A percentile compares a stretch with the other conserved stretches of the same genome.
phyloP scores from a whole-genome alignment of 1,284 basidiomycete species.

The Trichosporon asahii region DNA sequence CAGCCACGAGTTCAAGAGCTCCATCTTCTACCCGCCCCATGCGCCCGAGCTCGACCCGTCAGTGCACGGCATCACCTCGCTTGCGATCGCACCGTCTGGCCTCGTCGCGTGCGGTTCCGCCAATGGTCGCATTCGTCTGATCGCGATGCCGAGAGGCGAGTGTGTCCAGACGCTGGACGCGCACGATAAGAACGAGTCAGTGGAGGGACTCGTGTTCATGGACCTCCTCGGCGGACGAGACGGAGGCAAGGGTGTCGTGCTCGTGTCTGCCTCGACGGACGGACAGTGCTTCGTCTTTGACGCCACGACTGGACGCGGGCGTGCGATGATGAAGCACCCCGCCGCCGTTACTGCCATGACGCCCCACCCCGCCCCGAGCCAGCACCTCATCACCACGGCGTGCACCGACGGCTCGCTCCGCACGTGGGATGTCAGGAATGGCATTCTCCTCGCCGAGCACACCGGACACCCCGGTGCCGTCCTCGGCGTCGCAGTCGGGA shows the following conservation, averaged over 20 bases:
- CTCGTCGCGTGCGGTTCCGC: slow-evolving; percentile 85
- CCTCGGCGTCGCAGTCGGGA: slow-evolving; percentile 67
- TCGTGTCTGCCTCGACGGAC: slow-evolving; percentile 86
- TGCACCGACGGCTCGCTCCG: slow-evolving; percentile 80
- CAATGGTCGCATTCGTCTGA: slow-evolving; percentile 74
- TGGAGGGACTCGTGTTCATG: slow-evolving; percentile 84
- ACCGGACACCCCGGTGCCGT: slow-evolving; percentile 80
- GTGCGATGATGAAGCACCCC: slow-evolving; percentile 61
- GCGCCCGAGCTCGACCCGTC: slow-evolving; percentile 54
- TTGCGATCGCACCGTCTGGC: slow-evolving; percentile 78
- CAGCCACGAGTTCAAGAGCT: slow-evolving; percentile 63
- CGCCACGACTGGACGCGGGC: slow-evolving; percentile 72
- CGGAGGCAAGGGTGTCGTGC: slow-evolving; percentile 60
- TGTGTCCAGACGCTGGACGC: slow-evolving; percentile 67
- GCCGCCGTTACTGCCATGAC: slow-evolving; percentile 80
- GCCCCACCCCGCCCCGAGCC: slow-evolving; percentile 63
- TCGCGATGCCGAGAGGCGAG: slow-evolving; percentile 81
- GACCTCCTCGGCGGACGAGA: slow-evolving; percentile 62
- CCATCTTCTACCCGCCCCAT: slow-evolving; percentile 56
- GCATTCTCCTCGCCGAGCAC: slow-evolving; percentile 71
- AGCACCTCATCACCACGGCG: slow-evolving; percentile 72
- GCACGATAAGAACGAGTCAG: slow-evolving; percentile 80
- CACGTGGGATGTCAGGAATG: slow-evolving; percentile 90
- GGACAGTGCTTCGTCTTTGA: slow-evolving; percentile 94
- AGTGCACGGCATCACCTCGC: slow-evolving; percentile 74